Evolutionary conservation across 2,329 filamentous ascomycete genomes (phyloP), one percentile per base, ranked within the genome.

Genomic region (Fusarium sp.): DNA sequence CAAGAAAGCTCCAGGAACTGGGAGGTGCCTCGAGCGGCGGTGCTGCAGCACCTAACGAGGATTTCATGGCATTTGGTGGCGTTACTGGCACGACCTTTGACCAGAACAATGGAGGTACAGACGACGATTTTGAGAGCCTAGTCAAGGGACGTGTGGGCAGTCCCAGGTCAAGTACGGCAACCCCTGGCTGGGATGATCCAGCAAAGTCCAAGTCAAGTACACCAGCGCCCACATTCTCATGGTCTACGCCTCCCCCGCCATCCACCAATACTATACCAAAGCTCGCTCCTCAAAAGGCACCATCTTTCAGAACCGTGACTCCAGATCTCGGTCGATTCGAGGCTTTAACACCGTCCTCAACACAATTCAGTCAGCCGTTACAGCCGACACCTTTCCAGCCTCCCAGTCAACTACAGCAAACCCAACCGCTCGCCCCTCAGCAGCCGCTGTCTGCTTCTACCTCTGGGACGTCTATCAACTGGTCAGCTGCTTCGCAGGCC

Each of bases 81-180:
- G 79, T 89, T n/a, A 89, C 87, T 6, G 89, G 89, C 26, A 87
- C 85, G 3, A 80, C 82, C 0, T 86, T 89, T 56, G 84, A 88
- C 50, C 74, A 77, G 5, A 75, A 82, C 41, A 86, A 84, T 48
- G 83, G 85, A 10, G 83, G 85, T 6, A 84, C 82, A 4, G 85
- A 91, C 48, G 87, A 91, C 60, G 93, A 96, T 75, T 99, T 98
- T 74, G 94, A 97, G 77, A 88, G 88, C 3, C 87, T 99, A 4
- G 94, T 99, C 51, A 93, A 96, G 74, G 95, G 95, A 10, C 79
- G 78, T 14, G 72, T 71, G 45, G 71, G 75, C 28, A 78, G 75
- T 57, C 73, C 74, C 20, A 65, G 63, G 14, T 75, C 82, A 1
- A 78, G 82, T 72, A 82, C 85, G 66, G 75, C 79, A 39, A 75